These are phyloP conservation scores for Coemansia sp. DNA, from an alignment of 192 early-diverging fungal species.

Conservation along the genomic window DNA sequence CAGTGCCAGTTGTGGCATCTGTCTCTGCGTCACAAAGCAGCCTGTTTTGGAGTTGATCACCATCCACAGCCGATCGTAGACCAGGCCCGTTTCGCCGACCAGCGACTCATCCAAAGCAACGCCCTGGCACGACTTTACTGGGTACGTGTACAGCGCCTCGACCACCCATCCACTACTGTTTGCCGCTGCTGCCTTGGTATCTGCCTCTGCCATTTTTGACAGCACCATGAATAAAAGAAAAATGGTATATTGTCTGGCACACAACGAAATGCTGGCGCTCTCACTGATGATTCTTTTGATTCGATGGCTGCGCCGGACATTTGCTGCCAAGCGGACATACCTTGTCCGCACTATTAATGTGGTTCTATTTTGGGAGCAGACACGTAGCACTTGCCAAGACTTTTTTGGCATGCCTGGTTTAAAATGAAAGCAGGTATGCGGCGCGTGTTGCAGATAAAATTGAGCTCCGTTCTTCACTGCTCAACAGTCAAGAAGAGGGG, in stretches of 20 bases:
- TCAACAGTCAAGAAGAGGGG: no score
- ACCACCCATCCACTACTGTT: slow-evolving; percentile 18
- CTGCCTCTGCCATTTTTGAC: background rate
- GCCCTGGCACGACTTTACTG: slow-evolving; percentile 45
- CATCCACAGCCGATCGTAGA: slow-evolving; percentile 53
- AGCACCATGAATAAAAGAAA: background rate
- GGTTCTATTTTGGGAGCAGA: background rate
- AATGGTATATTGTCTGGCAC: no score
- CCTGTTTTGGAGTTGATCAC: slow-evolving; percentile 23
- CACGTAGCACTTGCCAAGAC: no score
- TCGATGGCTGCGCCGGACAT: background rate
- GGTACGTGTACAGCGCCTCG: slow-evolving; percentile 40
- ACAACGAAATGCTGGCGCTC: no score
- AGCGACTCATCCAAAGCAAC: slow-evolving; percentile 9
- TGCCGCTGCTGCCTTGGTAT: background rate
- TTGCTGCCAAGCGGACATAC: background rate
- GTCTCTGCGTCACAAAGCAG: slow-evolving; percentile 46
- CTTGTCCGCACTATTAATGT: no score
- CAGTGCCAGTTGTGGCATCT: slow-evolving; percentile 33
- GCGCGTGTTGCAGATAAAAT: no score
- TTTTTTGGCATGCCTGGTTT: background rate
- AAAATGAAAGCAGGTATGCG: no score
- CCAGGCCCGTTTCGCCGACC: slow-evolving; percentile 30
- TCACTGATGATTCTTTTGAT: background rate
- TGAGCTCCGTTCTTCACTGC: no score